Evolutionary conservation across 2,329 filamentous ascomycete species (phyloP).

Genomic region (Penicillium vulpinum): DNA sequence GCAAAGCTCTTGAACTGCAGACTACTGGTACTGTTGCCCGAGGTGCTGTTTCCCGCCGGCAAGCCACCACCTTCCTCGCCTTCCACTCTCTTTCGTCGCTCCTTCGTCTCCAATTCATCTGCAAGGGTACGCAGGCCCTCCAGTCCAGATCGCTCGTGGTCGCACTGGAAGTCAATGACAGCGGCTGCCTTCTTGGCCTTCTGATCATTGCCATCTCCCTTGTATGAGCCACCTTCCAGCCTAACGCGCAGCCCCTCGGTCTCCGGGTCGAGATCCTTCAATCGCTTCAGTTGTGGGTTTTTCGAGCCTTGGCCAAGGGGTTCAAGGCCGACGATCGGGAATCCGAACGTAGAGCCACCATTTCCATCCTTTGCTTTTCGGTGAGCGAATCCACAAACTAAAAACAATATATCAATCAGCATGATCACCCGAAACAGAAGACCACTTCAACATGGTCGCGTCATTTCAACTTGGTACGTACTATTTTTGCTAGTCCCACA

Average conservation of each 20-base stretch:
- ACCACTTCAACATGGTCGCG: background rate
- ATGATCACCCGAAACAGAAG: background rate
- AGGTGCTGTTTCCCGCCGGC: conserved; percentile 8
- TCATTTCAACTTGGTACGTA: conserved; percentile 21
- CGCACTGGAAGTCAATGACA: conserved; percentile 83
- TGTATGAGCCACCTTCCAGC: conserved; percentile 60
- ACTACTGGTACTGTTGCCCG: conserved; percentile 48
- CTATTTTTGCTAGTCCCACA: conserved; percentile 39
- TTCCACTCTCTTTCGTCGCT: conserved; percentile 14
- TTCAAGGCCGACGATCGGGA: conserved; percentile 74
- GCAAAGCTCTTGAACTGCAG: conserved; percentile 76
- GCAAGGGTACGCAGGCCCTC: conserved; percentile 52
- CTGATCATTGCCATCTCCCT: conserved; percentile 50
- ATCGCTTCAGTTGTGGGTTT: conserved; percentile 64
- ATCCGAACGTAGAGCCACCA: conserved; percentile 57
- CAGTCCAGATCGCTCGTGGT: conserved; percentile 67
- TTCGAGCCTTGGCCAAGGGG: conserved; percentile 48
- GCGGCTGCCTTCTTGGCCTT: conserved; percentile 62
- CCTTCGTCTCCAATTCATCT: conserved; percentile 13
- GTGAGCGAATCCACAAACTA: conserved; percentile 75
- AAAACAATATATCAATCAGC: background rate
- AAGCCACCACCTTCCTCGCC: conserved; percentile 16
- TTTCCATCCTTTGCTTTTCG: conserved; percentile 50
- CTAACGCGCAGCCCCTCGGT: conserved; percentile 72
- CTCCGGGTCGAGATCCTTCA: conserved; percentile 66